Evolutionary conservation across 371 early-diverging fungal species (phyloP).

Genomic region (Lichtheimia ornata): DNA sequence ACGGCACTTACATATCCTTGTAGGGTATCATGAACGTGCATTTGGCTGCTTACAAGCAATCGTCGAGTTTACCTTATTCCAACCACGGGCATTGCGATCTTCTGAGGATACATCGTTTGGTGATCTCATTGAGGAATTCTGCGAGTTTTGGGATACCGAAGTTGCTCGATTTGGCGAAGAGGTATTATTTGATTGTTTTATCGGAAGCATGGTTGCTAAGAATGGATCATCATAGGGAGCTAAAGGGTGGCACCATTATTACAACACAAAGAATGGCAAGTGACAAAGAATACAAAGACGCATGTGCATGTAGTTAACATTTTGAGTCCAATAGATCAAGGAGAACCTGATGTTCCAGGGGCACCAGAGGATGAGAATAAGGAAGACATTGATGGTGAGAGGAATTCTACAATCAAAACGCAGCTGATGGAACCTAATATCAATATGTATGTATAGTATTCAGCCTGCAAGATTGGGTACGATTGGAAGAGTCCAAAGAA

Average conservation of each 20-base stretch:
- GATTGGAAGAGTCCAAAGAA: constrained; percentile 20
- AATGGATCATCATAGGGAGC: constrained; percentile 36
- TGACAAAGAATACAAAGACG: neutral
- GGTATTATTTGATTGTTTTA: constrained; percentile 21
- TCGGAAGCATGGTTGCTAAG: neutral
- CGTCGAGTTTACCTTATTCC: constrained; percentile 72
- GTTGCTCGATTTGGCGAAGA: constrained; percentile 76
- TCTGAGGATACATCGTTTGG: constrained; percentile 27
- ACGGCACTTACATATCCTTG: neutral
- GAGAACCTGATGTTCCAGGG: neutral
- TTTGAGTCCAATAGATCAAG: neutral
- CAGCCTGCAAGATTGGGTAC: constrained; percentile 24
- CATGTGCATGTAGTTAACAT: neutral
- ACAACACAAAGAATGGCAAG: constrained; percentile 23
- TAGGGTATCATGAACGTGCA: constrained; percentile 75
- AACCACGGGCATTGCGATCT: constrained; percentile 43
- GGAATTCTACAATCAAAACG: neutral
- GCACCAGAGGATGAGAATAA: constrained; percentile 14
- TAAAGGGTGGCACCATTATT: constrained; percentile 55
- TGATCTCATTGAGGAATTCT: constrained; percentile 60
- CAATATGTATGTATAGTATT: constrained; percentile 6
- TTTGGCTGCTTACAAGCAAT: constrained; percentile 69
- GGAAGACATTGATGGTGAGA: constrained; percentile 2
- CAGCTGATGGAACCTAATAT: neutral
- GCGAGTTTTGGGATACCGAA: constrained; percentile 80